Evolutionary conservation across 2,329 filamentous ascomycete species (phyloP).

Genomic region (Neoascochyta sp.): DNA sequence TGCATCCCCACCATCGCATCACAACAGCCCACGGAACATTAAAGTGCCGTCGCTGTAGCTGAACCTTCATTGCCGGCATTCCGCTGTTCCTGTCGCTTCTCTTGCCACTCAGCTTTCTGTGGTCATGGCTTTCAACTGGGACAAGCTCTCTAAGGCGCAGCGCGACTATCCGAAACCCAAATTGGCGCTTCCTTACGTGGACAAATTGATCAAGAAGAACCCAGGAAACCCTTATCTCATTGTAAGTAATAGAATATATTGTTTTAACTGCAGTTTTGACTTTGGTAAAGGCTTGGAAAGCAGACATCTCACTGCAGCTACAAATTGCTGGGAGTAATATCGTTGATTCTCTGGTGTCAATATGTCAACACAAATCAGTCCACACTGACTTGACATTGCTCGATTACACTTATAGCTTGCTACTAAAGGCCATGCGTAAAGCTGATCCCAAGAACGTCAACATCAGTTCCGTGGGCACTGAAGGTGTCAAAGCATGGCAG

Average conservation of each 20-base stretch:
- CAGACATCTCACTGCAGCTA: conserved; percentile 21
- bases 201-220: conserved; percentile 35
- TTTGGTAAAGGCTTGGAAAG: conserved; percentile 32
- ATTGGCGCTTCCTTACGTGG: conserved; percentile 30
- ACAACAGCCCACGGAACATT: too few species aligned
- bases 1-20: conserved; percentile 2
- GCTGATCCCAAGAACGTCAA: conserved; percentile 1
- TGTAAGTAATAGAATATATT: conserved; percentile 20
- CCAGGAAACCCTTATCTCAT: conserved; percentile 36
- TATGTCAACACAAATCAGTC: conserved; percentile 21
- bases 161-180: conserved; percentile 35
- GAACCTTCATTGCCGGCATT: too few species aligned
- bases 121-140: conserved; percentile 36
- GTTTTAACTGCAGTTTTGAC: too few species aligned
- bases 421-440: conserved; percentile 18
- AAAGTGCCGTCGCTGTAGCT: too few species aligned
- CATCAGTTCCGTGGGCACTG: conserved; percentile 16
- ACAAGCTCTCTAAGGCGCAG: conserved; percentile 31
- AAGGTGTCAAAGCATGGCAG: conserved; percentile 26
- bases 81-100: too few species aligned
- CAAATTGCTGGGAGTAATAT: conserved; percentile 10
- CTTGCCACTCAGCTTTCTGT: conserved; percentile 1
- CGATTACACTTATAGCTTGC: conserved; percentile 23
- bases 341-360: conserved; percentile 10
- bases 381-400: conserved; percentile 26